Evolutionary conservation across 1,139 yeast genomes (phyloP), one percentile per base, ranked within the genome.

Genomic region (Yamadazyma friedrichii): DNA sequence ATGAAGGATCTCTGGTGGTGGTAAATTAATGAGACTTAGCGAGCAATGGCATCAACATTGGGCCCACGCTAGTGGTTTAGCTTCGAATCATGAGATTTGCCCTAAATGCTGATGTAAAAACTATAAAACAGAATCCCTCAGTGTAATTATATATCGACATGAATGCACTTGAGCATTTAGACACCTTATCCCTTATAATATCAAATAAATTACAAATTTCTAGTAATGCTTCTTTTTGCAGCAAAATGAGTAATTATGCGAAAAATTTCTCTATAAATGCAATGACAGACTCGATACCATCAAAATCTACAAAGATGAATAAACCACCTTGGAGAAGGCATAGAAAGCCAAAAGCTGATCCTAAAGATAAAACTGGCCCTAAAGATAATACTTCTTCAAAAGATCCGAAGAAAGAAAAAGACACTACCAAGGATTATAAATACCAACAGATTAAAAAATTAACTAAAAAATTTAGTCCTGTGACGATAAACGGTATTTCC

Each of bases 401-500:
- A 25, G n/a, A 6, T 25, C 11, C 12, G n/a, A 6, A 6, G n/a
- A 40, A 43, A 36, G 35, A 38, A 3, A 41, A 40, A 24, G 55
- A 53, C 36, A 49, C 49, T 12, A 48, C 54, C 1, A 43, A 50
- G 15, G 54, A 53, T 33, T 47, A 49, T 25, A 53, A 50, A 34
- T 58, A 54, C 27, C 49, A 50, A 20, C 63, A 61, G 40, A 49
- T 61, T 29, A 52, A 59, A 25, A 65, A 66, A 46, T 52, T 67
- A 10, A 41, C 64, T 17, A 58, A 59, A 34, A 47, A 48, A 15
- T 59, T 50, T 42, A 53, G 50, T 25, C 71, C 71, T 3, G 54
- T 64, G 3, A 65, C 72, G 1, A 55, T 67, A 12, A 67, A 67
- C 45, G 72, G 72, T 0, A 48, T 56, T 2, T 56, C 62, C 9